These are phyloP conservation scores for Exophiala mesophila DNA, from an alignment of 2,329 filamentous ascomycete species.

Conservation along the genomic window DNA sequence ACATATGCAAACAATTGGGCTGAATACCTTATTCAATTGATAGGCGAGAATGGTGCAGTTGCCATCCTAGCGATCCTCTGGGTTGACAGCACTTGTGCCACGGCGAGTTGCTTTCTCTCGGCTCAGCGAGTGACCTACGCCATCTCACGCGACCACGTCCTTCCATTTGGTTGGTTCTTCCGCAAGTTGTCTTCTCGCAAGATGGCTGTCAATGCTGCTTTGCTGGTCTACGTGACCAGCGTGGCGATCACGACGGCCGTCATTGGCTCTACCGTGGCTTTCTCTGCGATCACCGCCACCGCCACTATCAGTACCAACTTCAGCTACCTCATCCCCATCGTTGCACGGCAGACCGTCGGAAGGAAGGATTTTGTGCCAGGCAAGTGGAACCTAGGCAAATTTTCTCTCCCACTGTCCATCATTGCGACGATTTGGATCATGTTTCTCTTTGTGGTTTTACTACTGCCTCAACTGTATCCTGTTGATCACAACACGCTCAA, in stretches of 20 bases:
- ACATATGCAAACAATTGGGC: conserved; percentile 39
- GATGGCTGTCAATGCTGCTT: conserved; percentile 36
- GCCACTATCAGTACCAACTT: conserved; percentile 38
- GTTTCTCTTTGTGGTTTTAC: conserved; percentile 35
- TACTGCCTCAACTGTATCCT: conserved; percentile 38
- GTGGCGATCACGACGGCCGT: conserved; percentile 35
- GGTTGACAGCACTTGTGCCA: conserved; percentile 37
- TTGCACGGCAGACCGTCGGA: conserved; percentile 37
- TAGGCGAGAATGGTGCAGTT: conserved; percentile 34
- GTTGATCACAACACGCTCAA: conserved; percentile 36
- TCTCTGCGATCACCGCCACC: conserved; percentile 36
- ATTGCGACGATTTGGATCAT: conserved; percentile 33
- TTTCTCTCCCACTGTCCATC: conserved; percentile 27
- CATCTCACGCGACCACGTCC: conserved; percentile 37
- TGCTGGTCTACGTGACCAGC: conserved; percentile 31
- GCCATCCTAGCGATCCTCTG: conserved; percentile 35
- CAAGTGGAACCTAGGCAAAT: conserved; percentile 33
- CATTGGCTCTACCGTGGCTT: conserved; percentile 36
- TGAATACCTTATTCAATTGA: conserved; percentile 36
- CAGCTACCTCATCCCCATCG: conserved; percentile 37
- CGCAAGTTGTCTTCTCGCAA: conserved; percentile 30
- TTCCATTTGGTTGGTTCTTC: conserved; percentile 36
- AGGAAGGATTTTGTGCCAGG: conserved; percentile 33
- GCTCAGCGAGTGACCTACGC: conserved; percentile 40
- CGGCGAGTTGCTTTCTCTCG: conserved; percentile 36